Base-by-base conservation (phyloP, 805 yeast genomes). In the Myxozyma lipomycoides region DNA sequence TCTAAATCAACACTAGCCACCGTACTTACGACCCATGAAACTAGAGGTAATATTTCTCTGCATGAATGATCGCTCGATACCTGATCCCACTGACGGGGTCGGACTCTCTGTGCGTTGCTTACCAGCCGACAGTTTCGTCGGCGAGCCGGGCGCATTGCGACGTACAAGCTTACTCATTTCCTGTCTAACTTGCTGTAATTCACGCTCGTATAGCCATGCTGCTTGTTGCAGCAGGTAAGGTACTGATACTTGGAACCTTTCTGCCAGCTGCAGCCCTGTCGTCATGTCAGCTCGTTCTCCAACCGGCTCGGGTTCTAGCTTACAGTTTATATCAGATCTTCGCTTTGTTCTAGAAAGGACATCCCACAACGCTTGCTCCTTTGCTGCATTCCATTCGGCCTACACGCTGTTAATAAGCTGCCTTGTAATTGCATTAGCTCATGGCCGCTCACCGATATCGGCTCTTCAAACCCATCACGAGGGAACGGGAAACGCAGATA, bases 401-500 rank as follows among this genome's bases (percentile, higher is more conserved):
- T 58, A n/a, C 4, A 17, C 25, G 12, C 12, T 12, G 32, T 9
- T 7, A 12, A 10, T 10, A 12, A n/a, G 1, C 35, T 18, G 4
- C 10, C 38, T 34, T 3, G 19, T 46, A 19, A 30, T 32, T 15
- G 12, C 35, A 3, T 17, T 12, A 21, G 21, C 4, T 12, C 24
- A 17, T 36, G 19, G 22, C 3, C 15, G 40, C 64, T 2, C 61
- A 64, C 67, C 18, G 46, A 55, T 2, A 60, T 60, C 0, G 79
- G 78, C 51, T 74, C 77, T 2, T 50, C 62, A 43, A 72, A 70
- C 0, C 70, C 73, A n/a, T 65, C 61, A 28, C 78, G 63, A n/a
- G 68, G 63, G 4, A 71, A 70, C 24, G 73, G 72, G 15, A 74
- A 70, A 40, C 77, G 70, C 34, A 77, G 64, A 56, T 75, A 76